Conservation (phyloP, 2,329 filamentous ascomycete genomes). For the Scedosporium dehoogii region DNA sequence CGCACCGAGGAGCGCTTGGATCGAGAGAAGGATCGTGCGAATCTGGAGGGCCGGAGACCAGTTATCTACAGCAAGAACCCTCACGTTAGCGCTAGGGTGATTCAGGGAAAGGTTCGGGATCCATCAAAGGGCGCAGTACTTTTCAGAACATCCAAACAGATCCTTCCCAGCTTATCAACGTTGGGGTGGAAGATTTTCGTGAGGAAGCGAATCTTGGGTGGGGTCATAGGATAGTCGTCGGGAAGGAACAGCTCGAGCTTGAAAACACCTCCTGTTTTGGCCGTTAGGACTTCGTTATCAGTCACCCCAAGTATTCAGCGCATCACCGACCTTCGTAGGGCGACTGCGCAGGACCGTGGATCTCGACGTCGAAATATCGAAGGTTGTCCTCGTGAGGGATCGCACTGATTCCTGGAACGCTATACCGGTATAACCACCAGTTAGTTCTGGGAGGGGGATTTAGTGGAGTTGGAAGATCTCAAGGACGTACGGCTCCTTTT, state of each 20-base stretch:
- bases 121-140: slow-evolving; percentile 42
- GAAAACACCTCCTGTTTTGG: slow-evolving; percentile 62
- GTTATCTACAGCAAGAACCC: slow-evolving; percentile 56
- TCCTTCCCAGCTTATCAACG: slow-evolving; percentile 93
- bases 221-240: slow-evolving; percentile 98
- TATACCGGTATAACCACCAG: slow-evolving; percentile 25
- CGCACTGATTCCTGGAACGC: slow-evolving; percentile 91
- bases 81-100: slow-evolving; percentile 8
- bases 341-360: slow-evolving; percentile 83
- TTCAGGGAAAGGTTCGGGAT: background rate
- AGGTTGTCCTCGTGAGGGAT: slow-evolving; percentile 95
- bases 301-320: background rate
- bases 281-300: background rate
- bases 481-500: slow-evolving; percentile 77
- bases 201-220: slow-evolving; percentile 94
- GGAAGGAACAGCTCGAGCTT: slow-evolving; percentile 95
- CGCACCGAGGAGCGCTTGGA: slow-evolving; percentile 89
- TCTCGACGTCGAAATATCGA: slow-evolving; percentile 95
- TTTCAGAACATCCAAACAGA: slow-evolving; percentile 95
- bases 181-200: slow-evolving; percentile 99
- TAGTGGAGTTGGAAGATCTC: background rate
- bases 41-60: slow-evolving; percentile 98
- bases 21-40: slow-evolving; percentile 94
- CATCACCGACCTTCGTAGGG: slow-evolving; percentile 72
- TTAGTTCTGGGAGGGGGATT: background rate